Percentiles rank a stretch among this genome's conserved stretches.
These are phyloP conservation scores for Alternaria gaisen DNA, from an alignment of 2,329 filamentous ascomycete genomes.

Conservation along the genomic window DNA sequence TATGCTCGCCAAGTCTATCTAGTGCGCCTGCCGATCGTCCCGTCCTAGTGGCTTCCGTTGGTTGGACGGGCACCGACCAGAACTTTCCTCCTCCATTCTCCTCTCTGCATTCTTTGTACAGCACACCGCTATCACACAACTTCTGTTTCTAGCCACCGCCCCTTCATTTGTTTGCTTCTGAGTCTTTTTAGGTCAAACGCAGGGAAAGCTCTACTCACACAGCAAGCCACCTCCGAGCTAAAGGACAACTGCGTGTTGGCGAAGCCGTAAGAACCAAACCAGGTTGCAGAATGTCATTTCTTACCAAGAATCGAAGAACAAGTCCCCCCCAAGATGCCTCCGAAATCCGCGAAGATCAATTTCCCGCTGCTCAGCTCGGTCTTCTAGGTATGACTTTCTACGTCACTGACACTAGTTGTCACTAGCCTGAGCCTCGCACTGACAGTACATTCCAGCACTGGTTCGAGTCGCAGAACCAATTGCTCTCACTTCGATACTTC, in stretches of 20 bases:
- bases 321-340: conserved; percentile 68
- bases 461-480: conserved; percentile 93
- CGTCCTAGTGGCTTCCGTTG: conserved; percentile 16
- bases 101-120: conserved; percentile 5
- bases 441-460: conserved; percentile 68
- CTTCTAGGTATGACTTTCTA: conserved; percentile 72
- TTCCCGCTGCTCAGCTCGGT: conserved; percentile 83
- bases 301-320: conserved; percentile 64
- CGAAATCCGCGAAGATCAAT: conserved; percentile 64
- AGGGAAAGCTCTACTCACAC: conserved; percentile 24
- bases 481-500: conserved; percentile 91
- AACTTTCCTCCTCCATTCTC: conserved; percentile 19
- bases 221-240: conserved; percentile 17
- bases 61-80: conserved; percentile 10
- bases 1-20: conserved; percentile 14
- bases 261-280: conserved; percentile 62
- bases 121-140: conserved; percentile 3
- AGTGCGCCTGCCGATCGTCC: conserved; percentile 22
- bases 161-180: conserved; percentile 12
- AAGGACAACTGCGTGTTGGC: conserved; percentile 32
- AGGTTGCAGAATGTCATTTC: conserved; percentile 64
- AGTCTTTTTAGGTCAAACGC: conserved; percentile 20
- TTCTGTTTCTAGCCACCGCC: conserved; percentile 7
- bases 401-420: not conserved
- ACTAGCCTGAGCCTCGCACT: conserved; percentile 5